Evolutionary conservation across 768 basidiomycete species (phyloP).

Genomic region (Bullera alba): DNA sequence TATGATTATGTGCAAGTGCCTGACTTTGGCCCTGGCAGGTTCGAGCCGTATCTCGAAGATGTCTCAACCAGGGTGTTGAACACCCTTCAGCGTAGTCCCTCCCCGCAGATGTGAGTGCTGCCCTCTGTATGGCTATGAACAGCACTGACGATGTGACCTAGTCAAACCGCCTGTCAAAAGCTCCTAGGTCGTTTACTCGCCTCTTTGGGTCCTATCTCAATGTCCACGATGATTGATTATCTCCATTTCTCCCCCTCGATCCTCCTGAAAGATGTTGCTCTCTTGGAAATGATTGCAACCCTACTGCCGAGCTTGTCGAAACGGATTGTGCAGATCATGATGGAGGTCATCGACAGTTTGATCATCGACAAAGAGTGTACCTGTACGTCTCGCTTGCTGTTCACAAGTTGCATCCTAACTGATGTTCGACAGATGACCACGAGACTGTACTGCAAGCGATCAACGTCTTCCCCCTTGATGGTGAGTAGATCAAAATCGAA

Average conservation of each 20-base stretch:
- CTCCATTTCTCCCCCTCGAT: constrained; percentile 19
- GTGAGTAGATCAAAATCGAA: constrained; percentile 10
- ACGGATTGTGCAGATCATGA: constrained; percentile 24
- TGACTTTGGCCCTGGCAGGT: constrained; percentile 10
- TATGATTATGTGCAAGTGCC: neutral
- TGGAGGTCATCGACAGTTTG: constrained; percentile 26
- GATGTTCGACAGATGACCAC: constrained; percentile 8
- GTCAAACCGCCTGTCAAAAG: constrained; percentile 21
- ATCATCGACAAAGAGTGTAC: constrained; percentile 2
- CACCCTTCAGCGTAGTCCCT: constrained; percentile 3
- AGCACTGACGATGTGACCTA: neutral
- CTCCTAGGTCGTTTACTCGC: constrained; percentile 22
- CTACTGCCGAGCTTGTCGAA: constrained; percentile 23
- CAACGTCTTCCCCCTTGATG: constrained; percentile 25
- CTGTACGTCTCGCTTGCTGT: constrained; percentile 4
- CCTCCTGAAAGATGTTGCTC: constrained; percentile 18
- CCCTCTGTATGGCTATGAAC: neutral
- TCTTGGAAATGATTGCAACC: constrained; percentile 31
- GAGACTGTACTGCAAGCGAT: constrained; percentile 27
- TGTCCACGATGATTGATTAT: constrained; percentile 26
- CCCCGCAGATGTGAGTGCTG: constrained; percentile 7
- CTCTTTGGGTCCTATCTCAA: constrained; percentile 25
- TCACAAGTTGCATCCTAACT: neutral
- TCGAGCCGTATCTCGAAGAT: constrained; percentile 20
- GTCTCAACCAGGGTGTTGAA: constrained; percentile 16